These are phyloP conservation scores for Fusarium chuoi DNA, from an alignment of 2,329 filamentous ascomycete species.

Conservation along the genomic window DNA sequence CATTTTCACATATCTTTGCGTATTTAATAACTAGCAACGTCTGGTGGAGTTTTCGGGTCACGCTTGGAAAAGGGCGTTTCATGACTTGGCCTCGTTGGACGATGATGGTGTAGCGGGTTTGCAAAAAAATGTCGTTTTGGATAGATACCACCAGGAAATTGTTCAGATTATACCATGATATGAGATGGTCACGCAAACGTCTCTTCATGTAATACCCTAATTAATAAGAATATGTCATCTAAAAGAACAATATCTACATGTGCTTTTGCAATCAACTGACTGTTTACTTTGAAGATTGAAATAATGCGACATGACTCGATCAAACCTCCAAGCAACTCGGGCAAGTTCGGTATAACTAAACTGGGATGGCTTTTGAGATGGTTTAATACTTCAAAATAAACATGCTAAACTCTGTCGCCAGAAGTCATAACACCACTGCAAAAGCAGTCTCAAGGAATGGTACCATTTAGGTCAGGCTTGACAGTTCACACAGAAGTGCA, in stretches of 20 bases:
- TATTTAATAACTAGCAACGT: not conserved
- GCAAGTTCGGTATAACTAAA: not conserved
- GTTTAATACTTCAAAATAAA: not conserved
- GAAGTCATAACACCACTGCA: not conserved
- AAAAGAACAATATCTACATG: not conserved
- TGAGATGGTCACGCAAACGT: slow-evolving; percentile 10
- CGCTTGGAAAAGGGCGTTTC: slow-evolving; percentile 19
- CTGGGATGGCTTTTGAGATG: not conserved
- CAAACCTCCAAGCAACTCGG: not conserved
- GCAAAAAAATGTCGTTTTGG: slow-evolving; percentile 18
- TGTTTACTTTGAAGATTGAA: not conserved
- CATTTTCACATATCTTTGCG: not conserved
- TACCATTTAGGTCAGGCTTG: too few relatives aligned
- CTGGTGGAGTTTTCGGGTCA: not conserved
- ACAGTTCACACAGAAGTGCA: not conserved
- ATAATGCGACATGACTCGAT: not conserved
- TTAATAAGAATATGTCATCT: slow-evolving; percentile 3
- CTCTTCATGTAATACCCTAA: slow-evolving; percentile 25
- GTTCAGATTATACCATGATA: slow-evolving; percentile 9
- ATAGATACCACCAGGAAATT: slow-evolving; percentile 15
- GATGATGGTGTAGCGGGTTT: slow-evolving; percentile 12
- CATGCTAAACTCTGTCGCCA: not conserved
- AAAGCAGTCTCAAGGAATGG: not conserved
- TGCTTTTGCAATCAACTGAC: too few relatives aligned
- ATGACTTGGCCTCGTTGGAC: slow-evolving; percentile 14